A percentile compares a stretch with the other conserved stretches of the same genome.
phyloP scores from a whole-genome alignment of 345 rosid species.

The Raphanus sativus region DNA sequence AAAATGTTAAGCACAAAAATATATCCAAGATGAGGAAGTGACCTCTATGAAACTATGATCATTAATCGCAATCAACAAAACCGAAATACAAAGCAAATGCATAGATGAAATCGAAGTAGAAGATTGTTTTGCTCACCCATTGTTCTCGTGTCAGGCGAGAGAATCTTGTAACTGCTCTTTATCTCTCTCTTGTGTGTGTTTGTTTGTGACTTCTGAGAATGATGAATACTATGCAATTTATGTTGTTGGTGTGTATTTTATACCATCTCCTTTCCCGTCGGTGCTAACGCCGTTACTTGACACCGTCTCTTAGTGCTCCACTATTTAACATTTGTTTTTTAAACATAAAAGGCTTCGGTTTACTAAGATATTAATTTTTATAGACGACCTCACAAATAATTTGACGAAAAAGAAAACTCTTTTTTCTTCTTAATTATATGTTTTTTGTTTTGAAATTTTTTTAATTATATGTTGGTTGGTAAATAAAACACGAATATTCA shows the following conservation, averaged over 20 bases:
- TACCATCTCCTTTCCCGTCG: constrained; percentile 46
- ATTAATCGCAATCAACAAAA: constrained; percentile 27
- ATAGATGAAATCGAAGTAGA: constrained; percentile 27
- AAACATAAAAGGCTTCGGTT: background rate
- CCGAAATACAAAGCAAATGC: background rate
- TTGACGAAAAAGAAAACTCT: background rate
- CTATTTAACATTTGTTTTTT: constrained; percentile 5
- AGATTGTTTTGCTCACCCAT: constrained; percentile 44
- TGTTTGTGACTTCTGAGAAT: constrained; percentile 14
- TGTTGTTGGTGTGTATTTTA: constrained; percentile 31
- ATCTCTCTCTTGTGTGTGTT: constrained; percentile 11
- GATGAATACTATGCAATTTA: constrained; percentile 38
- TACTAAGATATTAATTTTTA: constrained; percentile 1
- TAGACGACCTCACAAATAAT: background rate
- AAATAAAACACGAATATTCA: constrained; percentile 8
- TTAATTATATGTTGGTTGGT: background rate
- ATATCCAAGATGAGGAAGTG: background rate
- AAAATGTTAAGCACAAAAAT: background rate
- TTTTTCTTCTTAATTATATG: background rate
- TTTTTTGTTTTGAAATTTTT: too few relatives aligned
- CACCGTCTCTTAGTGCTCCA: constrained; percentile 38
- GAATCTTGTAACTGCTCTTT: constrained; percentile 21
- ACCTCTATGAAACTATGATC: constrained; percentile 19
- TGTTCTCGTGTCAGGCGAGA: constrained; percentile 42
- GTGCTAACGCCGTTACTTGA: constrained; percentile 60